Conservation (phyloP, 345 rosid genomes). For the Noccaea bulbosa region DNA sequence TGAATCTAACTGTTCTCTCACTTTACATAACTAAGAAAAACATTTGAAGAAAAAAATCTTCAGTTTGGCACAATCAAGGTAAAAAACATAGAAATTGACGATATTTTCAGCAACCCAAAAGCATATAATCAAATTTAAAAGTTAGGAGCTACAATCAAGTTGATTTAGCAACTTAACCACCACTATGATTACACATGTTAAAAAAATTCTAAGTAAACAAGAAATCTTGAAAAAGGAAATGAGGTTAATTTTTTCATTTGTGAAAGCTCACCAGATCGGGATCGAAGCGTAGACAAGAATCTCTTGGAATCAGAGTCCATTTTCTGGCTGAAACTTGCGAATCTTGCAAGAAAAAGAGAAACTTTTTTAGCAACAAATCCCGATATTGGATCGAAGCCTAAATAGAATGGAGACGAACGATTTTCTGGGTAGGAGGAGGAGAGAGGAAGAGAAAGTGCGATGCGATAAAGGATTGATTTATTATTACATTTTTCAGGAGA, state of each 20-base stretch:
- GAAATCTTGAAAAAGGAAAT: neutral
- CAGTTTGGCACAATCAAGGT: conserved; percentile 1
- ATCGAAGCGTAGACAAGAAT: conserved; percentile 76
- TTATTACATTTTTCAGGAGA: neutral
- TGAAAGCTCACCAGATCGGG: conserved; percentile 78
- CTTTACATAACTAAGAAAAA: neutral
- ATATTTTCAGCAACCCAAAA: neutral
- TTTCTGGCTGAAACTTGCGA: conserved; percentile 14
- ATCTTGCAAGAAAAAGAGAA: conserved; percentile 1
- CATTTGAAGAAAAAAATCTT: neutral
- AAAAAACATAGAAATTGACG: neutral
- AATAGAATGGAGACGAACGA: conserved; percentile 23
- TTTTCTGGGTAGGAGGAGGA: conserved; percentile 42
- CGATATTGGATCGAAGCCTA: conserved; percentile 20
- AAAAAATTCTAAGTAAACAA: neutral
- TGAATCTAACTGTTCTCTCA: conserved; percentile 5
- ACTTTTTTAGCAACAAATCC: neutral
- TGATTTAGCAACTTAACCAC: neutral
- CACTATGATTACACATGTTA: neutral
- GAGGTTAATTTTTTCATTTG: neutral
- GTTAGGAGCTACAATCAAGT: neutral
- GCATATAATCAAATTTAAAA: conserved; percentile 3
- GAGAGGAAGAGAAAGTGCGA: conserved; percentile 27
- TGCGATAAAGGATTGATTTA: conserved; percentile 3
- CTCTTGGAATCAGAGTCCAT: conserved; percentile 95